Base-by-base conservation (phyloP, 148 eudicot species). In the Rhododendron ferrugineum region DNA sequence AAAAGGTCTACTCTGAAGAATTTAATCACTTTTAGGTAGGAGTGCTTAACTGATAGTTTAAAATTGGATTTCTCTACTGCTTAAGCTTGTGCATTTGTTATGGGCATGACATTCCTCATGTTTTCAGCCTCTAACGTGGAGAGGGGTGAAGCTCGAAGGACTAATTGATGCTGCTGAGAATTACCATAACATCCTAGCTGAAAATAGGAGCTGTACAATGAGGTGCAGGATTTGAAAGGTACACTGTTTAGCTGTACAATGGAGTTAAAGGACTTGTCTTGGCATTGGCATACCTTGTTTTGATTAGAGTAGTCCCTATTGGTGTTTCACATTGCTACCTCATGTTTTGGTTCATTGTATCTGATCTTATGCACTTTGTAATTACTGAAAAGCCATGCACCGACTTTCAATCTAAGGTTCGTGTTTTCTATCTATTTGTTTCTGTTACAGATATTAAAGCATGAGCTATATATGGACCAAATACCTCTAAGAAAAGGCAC, bases 141-240 rank as follows among this genome's bases (percentile, higher is more conserved):
- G 90, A 97, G 99, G 94, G 62, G 58, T 88, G 79, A 91, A 94
- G 85, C 91, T 97, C 40, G 90, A 92, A 85, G 93, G 91, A 74
- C 88, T 95, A 50, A 90, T 94, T 49, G 94, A 93, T 84, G 98
- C 94, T 85, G 98, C 98, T 14, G 92, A 92, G 82, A 94, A 90
- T 86, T 97, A 97, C 85, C 98, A 97, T 52, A 85, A 84, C 32
- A 96, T 95, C 81, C 94, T 95, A 79, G 89, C 89, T 79, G 99
- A 97, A 87, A 97, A 97, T 84, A 82, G 96, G 83, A 92, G 85
- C 86, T 97, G 88, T 95, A 95, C 88, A 97, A 97, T 82, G 95
- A 97, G 87, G 98, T 97, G 81, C 99, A 97, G 84, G 99, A 97
- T 90, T 88, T 97, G 90, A 97, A 97, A 93, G 99, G 98, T 97